Evolutionary conservation across 306 rosid species (phyloP).

Genomic region (Sesbania bispinosa): DNA sequence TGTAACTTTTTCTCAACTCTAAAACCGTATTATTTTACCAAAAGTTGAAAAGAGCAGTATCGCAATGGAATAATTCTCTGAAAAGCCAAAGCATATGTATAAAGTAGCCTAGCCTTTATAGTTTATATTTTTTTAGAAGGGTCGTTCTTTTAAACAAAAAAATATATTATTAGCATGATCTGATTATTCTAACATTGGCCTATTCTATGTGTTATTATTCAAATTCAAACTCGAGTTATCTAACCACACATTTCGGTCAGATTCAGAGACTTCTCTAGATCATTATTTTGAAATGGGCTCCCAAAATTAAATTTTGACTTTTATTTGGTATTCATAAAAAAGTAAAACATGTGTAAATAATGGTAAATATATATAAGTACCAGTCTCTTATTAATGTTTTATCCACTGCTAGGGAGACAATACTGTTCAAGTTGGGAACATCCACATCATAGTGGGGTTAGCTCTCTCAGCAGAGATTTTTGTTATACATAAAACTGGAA

Average conservation of each 20-base stretch:
- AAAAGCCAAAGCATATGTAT: constrained; percentile 29
- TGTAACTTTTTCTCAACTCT: neutral
- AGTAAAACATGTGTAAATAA: neutral
- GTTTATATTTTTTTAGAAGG: constrained; percentile 18
- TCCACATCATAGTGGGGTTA: too few relatives aligned
- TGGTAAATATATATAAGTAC: too few relatives aligned
- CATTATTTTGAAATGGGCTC: neutral
- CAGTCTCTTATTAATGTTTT: too few relatives aligned
- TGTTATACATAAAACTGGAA: too few relatives aligned
- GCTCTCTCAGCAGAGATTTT: too few relatives aligned
- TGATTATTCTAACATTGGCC: constrained; percentile 2
- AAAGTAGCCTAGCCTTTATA: constrained; percentile 5
- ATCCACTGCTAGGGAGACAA: too few relatives aligned
- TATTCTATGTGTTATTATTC: constrained; percentile 1
- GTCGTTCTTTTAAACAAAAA: constrained; percentile 10
- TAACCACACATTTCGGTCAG: constrained; percentile 26
- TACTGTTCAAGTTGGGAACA: too few relatives aligned
- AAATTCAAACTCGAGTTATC: constrained; percentile 15
- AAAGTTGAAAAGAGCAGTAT: constrained; percentile 23
- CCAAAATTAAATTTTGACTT: constrained; percentile 32
- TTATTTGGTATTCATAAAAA: neutral
- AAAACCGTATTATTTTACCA: neutral
- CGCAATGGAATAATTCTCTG: constrained; percentile 30
- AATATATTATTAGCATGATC: constrained; percentile 11
- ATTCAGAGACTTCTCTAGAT: neutral